Base-by-base conservation (phyloP, 345 rosid genomes). In the Abelmoschus esculentus region DNA sequence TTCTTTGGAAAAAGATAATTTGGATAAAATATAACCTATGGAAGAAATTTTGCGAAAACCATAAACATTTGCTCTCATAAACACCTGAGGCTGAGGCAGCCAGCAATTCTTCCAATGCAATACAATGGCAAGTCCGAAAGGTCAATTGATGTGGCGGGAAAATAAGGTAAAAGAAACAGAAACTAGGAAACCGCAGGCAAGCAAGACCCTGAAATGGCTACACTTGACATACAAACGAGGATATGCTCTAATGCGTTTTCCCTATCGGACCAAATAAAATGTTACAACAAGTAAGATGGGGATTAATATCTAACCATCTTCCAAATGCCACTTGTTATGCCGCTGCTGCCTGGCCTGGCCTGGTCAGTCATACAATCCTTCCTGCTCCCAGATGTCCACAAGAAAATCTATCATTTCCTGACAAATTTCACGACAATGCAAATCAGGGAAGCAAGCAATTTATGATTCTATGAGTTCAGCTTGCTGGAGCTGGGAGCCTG, bases 391-490 rank as follows among this genome's bases (percentile, higher is more conserved):
- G 31, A 82, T 44, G 81, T 90, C 95, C 66, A 92, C 96, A 12
- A 92, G 91, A 83, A 90, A 92, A 80, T 90, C 96, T 44, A 88
- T 90, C 98, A 92, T 92, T 81, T 90, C 98, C 98, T 92, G 87
- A 29, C 72, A 52, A 14, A 92, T 92, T 81, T 90, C 98, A 96
- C 90, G 87, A 29, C 72, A 52, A 14, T 6, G 0, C 4, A 31
- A 49, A 71, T 69, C 7, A 49, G 55, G 15, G 52, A 34, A 40
- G 12, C 32, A 53, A 3, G 1, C 7, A 46, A 10, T 49, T 61
- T 49, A 34, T 49, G 32, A 58, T 61, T 17, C 2, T 61, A 56
- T 8, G 38, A 70, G 44, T 11, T 40, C 44, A 8, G 44, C 44
- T 40, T 40, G 44, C 11, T 2, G 12, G 44, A 40, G 42, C 56